Base-by-base conservation (phyloP, 176 grass and related monocot genomes). In the Elaeis guineensis region DNA sequence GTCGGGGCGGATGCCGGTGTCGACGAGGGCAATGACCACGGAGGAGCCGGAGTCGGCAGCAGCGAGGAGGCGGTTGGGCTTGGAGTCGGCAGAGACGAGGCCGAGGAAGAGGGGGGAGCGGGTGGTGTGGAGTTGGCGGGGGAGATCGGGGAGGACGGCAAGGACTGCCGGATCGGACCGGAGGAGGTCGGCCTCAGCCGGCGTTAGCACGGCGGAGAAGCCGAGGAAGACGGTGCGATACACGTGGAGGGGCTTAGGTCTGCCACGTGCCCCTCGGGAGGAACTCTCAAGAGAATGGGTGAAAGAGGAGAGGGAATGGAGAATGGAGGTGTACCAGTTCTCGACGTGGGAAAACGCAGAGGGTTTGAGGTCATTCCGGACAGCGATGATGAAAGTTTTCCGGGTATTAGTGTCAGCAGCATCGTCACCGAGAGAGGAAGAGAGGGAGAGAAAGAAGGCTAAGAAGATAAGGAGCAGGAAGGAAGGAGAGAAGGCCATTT, bases 51-150 rank as follows among this genome's bases (percentile, higher is more conserved):
- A 61, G 17, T 25, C 19, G 2, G 60, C 61, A 16, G 72, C 25
- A 15, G 25, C 4, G 6, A 58, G 48, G 0, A 81, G 52, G 25
- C 6, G 19, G 52, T 55, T 56, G 25, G 16, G 49, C 55, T 26
- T 51, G 5, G 9, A 50, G 22, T n/a, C 6, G 20, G 51, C 64
- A 3, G 18, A 11, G n/a, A 57, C 20, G 32, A 76, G 72, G 32
- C 57, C 2, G 1, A 81, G 78, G 53, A 81, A 75, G 3, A 53
- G 57, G 14, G 71, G 64, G 1, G 78, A 63, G 21, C 22, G 78
- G 18, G 78, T 81, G 64, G 78, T 57, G 44, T 50, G 25, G 5
- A 11, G 26, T 21, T n/a, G 63, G 61, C 77, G 82, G 72, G 25
- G 69, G 59, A 59, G 73, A 62, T 86, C 55, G 55, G 69, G 65